Conservation (phyloP, 495 filamentous ascomycete genomes). For the Ascobolus immersus region DNA sequence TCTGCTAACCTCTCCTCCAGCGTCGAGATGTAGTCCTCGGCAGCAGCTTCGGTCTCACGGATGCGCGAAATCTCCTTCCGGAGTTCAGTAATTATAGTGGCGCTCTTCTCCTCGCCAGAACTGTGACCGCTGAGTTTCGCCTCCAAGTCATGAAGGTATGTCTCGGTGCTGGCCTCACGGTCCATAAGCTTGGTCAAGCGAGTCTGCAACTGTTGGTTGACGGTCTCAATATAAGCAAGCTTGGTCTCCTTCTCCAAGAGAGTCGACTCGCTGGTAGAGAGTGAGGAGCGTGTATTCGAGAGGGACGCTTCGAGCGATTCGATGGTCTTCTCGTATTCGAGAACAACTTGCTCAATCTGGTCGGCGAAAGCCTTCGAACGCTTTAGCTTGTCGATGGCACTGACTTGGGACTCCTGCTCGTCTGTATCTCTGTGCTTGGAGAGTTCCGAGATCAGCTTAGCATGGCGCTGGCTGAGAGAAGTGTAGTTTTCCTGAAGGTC, state of each 20-base stretch:
- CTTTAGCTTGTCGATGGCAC: conserved; percentile 67
- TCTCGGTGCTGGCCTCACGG: conserved; percentile 67
- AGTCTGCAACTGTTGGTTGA: conserved; percentile 67
- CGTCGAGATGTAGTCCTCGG: conserved; percentile 91
- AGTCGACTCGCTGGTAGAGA: conserved; percentile 59
- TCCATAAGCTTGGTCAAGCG: conserved; percentile 75
- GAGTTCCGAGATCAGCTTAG: conserved; percentile 82
- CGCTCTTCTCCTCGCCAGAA: conserved; percentile 77
- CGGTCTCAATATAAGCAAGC: conserved; percentile 71
- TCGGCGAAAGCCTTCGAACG: conserved; percentile 84
- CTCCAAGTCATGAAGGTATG: conserved; percentile 77
- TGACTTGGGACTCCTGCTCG: conserved; percentile 31
- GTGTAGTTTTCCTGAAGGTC: conserved; percentile 90
- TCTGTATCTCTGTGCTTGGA: conserved; percentile 54
- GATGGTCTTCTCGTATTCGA: conserved; percentile 98
- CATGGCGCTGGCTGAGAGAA: conserved; percentile 69
- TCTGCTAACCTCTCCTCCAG: conserved; percentile 89
- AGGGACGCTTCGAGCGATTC: conserved; percentile 78
- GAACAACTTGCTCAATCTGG: conserved; percentile 80
- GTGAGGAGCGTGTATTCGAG: conserved; percentile 60
- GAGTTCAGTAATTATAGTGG: conserved; percentile 57
- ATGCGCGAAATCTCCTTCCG: conserved; percentile 77
- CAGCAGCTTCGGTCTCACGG: conserved; percentile 66
- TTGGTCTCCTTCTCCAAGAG: conserved; percentile 83
- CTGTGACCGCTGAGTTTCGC: conserved; percentile 67